Conservation (phyloP, 73 alveolate species). For the Paramecium caudatum region DNA sequence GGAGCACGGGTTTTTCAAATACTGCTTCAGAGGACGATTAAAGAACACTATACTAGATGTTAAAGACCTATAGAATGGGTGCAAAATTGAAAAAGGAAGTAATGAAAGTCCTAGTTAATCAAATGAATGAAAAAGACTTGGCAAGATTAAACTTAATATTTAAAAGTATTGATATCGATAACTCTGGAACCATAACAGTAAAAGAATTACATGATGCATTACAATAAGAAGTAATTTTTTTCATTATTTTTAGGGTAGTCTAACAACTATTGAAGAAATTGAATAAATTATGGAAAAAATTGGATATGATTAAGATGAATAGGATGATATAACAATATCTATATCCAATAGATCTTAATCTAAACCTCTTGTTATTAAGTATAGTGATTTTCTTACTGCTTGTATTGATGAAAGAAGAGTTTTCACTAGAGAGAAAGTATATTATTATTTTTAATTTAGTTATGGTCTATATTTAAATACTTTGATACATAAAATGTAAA, state of each 20-base stretch:
- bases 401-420: constrained; percentile 50
- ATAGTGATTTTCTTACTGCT: constrained; percentile 42
- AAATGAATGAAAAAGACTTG: constrained; percentile 64
- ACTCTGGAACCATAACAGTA: constrained; percentile 61
- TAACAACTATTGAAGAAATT: constrained; percentile 23
- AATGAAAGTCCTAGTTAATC: not conserved
- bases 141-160: constrained; percentile 12
- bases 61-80: not conserved
- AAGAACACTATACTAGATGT: constrained; percentile 46
- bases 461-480: constrained; percentile 79
- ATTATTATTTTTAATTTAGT: no score
- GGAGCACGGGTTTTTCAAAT: constrained; percentile 40
- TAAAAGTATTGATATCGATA: constrained; percentile 45
- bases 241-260: constrained; percentile 1
- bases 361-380: constrained; percentile 6
- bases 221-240: not conserved
- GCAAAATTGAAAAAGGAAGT: constrained; percentile 65
- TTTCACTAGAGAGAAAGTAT: constrained; percentile 34
- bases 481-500: constrained; percentile 77
- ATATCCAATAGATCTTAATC: not conserved
- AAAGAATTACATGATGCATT: constrained; percentile 46
- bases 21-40: constrained; percentile 20
- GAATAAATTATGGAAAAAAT: constrained; percentile 40
- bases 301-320: not conserved
- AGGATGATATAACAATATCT: not conserved